These are phyloP conservation scores for Penicillium dipodomyicola DNA, from an alignment of 495 filamentous ascomycete genomes.

Conservation along the genomic window DNA sequence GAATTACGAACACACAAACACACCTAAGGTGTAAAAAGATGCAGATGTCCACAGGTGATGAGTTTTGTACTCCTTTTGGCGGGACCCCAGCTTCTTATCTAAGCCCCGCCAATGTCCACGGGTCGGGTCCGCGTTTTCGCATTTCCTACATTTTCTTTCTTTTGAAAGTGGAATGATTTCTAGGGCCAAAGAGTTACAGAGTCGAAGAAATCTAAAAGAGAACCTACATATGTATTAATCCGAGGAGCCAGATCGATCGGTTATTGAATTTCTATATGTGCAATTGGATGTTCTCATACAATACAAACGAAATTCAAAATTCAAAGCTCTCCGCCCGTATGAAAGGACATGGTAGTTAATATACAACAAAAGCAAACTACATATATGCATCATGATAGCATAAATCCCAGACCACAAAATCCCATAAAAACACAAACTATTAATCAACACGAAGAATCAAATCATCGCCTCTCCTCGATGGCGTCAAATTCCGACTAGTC, in stretches of 20 bases:
- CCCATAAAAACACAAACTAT: constrained; percentile 2
- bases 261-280: background rate
- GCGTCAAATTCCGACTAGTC: constrained; percentile 38
- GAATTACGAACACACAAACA: background rate
- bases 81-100: constrained; percentile 2
- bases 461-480: constrained; percentile 35
- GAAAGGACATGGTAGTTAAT: background rate
- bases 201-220: background rate
- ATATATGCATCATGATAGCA: background rate
- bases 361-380: constrained; percentile 9
- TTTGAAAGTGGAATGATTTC: too few relatives aligned
- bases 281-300: background rate
- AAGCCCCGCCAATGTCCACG: background rate
- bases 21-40: background rate
- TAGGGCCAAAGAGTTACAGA: background rate
- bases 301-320: background rate
- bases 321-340: constrained; percentile 2
- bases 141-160: background rate
- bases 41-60: background rate
- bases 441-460: constrained; percentile 41
- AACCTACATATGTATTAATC: background rate
- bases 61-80: background rate
- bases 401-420: background rate
- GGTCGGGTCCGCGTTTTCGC: background rate
- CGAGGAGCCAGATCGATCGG: background rate